Percentiles rank a stretch among this genome's conserved stretches.
Conservation (phyloP, 306 rosid species). For the Fragaria vesca region DNA sequence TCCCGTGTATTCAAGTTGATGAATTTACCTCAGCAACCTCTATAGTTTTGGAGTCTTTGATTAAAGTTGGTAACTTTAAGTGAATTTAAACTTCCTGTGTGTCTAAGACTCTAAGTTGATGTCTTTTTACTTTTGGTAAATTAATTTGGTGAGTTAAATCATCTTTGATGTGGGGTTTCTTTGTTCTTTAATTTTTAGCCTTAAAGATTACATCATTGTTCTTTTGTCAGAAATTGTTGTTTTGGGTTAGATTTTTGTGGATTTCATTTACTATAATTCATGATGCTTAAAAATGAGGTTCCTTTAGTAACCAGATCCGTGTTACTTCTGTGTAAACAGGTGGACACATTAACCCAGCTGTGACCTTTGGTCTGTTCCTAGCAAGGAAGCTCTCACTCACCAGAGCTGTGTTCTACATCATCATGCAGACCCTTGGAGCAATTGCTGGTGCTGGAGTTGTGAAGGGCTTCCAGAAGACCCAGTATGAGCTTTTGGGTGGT, state of each 20-base stretch:
- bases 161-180: background rate
- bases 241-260: background rate
- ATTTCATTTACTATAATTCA: background rate
- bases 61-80: background rate
- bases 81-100: background rate
- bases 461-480: constrained; percentile 59
- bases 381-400: constrained; percentile 86
- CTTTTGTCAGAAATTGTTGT: background rate
- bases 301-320: constrained; percentile 22
- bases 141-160: background rate
- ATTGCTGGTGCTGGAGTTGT: constrained; percentile 92
- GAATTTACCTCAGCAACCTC: background rate
- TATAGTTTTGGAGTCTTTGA: background rate
- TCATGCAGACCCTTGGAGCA: constrained; percentile 92
- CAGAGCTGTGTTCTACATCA: constrained; percentile 72
- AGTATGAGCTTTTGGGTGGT: constrained; percentile 48
- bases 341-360: constrained; percentile 95
- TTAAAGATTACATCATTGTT: background rate
- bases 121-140: background rate
- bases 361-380: constrained; percentile 78
- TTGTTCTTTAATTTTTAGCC: background rate
- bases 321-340: constrained; percentile 37
- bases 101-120: background rate
- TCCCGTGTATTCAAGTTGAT: background rate
- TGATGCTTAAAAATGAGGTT: background rate